phyloP scores from a whole-genome alignment of 371 early-diverging fungal genomes.

The Lichtheimia ramosa region DNA sequence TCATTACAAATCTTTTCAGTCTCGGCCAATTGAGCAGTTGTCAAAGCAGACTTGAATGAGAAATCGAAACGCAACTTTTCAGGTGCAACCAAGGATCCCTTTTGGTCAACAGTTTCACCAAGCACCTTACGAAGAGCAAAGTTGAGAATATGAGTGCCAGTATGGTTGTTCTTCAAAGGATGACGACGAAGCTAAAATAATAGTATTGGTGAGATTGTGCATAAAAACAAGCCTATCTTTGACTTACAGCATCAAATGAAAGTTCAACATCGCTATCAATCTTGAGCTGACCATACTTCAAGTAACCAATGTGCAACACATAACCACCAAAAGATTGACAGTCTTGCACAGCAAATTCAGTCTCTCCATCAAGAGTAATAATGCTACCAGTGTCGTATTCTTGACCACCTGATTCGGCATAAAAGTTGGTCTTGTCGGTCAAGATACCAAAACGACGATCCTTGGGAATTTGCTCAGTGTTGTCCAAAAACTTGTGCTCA shows the following conservation, averaged over 20 bases:
- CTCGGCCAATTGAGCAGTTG: constrained; percentile 76
- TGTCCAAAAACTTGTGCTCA: constrained; percentile 53
- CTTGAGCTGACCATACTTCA: constrained; percentile 83
- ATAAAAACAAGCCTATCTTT: not conserved
- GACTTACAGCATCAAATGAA: constrained; percentile 80
- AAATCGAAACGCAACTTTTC: constrained; percentile 99
- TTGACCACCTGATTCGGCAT: constrained; percentile 99
- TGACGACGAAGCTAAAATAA: constrained; percentile 72
- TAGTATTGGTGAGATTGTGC: not conserved
- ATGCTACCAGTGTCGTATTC: constrained; percentile 96
- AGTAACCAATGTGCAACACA: constrained; percentile 95
- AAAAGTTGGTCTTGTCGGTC: constrained; percentile 98
- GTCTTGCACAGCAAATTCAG: constrained; percentile 93
- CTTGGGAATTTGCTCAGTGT: constrained; percentile 52
- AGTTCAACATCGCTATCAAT: constrained; percentile 74
- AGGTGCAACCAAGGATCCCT: constrained; percentile 97
- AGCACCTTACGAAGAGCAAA: constrained; percentile 88
- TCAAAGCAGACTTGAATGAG: constrained; percentile 77
- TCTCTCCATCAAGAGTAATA: constrained; percentile 75
- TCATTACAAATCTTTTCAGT: constrained; percentile 85
- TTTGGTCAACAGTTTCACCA: constrained; percentile 85
- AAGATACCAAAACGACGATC: constrained; percentile 81
- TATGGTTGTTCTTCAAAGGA: constrained; percentile 96
- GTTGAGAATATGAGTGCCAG: constrained; percentile 98
- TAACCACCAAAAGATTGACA: constrained; percentile 96